A percentile compares a stretch with the other conserved stretches of the same genome.
Evolutionary conservation across 805 yeast genomes (phyloP).

Genomic region (Candida awuae): DNA sequence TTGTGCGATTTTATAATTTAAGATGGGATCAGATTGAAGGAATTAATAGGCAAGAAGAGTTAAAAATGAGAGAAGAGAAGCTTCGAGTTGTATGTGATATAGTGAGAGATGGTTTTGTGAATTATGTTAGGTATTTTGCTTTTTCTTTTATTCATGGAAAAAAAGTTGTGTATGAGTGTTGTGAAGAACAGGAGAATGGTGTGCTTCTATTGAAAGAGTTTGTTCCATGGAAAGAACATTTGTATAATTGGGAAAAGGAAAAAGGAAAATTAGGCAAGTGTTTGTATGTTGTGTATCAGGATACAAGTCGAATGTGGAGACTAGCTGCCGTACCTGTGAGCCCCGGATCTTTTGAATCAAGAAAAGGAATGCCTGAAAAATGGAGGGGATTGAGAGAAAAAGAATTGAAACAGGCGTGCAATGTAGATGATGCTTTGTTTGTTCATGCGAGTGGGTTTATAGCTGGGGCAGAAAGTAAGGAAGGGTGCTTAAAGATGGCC

Average conservation of each 20-base stretch:
- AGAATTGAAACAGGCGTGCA: constrained; percentile 56
- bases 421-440: constrained; percentile 76
- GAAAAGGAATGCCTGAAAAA: constrained; percentile 76
- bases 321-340: constrained; percentile 77
- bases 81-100: constrained; percentile 58
- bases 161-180: constrained; percentile 57
- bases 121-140: constrained; percentile 61
- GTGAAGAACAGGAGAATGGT: constrained; percentile 24
- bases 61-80: constrained; percentile 52
- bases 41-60: constrained; percentile 27
- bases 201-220: constrained; percentile 59
- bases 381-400: constrained; percentile 93
- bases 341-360: constrained; percentile 66
- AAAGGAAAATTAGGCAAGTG: too few relatives aligned
- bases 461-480: constrained; percentile 80
- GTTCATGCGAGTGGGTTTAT: constrained; percentile 95
- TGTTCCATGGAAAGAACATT: constrained; percentile 93
- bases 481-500: constrained; percentile 32
- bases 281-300: background rate
- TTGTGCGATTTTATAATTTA: constrained; percentile 74
- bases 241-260: constrained; percentile 48
- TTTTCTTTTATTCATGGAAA: constrained; percentile 87
- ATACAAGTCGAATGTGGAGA: constrained; percentile 46
- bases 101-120: constrained; percentile 72
- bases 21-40: constrained; percentile 53